Percentiles rank a stretch among this genome's conserved stretches.
Conservation (phyloP, 805 yeast species). For the Kregervanrija fluxuum region DNA sequence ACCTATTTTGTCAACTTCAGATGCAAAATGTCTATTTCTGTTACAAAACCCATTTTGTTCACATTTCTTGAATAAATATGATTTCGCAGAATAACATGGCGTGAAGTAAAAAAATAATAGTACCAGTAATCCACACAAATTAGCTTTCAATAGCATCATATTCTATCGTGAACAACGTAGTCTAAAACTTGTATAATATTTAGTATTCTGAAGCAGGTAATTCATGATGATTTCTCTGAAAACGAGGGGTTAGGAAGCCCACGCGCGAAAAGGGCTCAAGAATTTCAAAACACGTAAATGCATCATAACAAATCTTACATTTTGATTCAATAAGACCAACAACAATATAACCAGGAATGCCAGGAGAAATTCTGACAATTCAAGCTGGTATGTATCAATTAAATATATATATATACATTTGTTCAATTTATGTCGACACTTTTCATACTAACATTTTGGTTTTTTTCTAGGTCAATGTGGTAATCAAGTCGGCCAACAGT, state of each 20-base stretch:
- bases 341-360: slow-evolving; percentile 23
- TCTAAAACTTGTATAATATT: too few species aligned
- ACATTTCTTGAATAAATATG: slow-evolving; percentile 68
- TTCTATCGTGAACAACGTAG: too few species aligned
- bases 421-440: neutral
- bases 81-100: slow-evolving; percentile 40
- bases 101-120: too few species aligned
- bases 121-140: neutral
- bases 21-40: slow-evolving; percentile 67
- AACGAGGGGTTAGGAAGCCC: too few species aligned
- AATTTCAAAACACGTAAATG: too few species aligned
- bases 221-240: too few species aligned
- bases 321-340: too few species aligned
- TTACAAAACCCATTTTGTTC: slow-evolving; percentile 76
- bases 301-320: too few species aligned
- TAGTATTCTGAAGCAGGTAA: too few species aligned
- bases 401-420: neutral
- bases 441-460: slow-evolving; percentile 6
- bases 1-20: slow-evolving; percentile 24
- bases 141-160: neutral
- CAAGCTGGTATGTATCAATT: slow-evolving; percentile 41
- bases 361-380: slow-evolving; percentile 54
- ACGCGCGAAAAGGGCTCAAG: too few species aligned
- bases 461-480: slow-evolving; percentile 45
- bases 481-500: slow-evolving; percentile 59